A percentile compares a stretch with the other conserved stretches of the same genome.
phyloP scores from a whole-genome alignment of 192 early-diverging fungal species.

The Diversispora epigaea region DNA sequence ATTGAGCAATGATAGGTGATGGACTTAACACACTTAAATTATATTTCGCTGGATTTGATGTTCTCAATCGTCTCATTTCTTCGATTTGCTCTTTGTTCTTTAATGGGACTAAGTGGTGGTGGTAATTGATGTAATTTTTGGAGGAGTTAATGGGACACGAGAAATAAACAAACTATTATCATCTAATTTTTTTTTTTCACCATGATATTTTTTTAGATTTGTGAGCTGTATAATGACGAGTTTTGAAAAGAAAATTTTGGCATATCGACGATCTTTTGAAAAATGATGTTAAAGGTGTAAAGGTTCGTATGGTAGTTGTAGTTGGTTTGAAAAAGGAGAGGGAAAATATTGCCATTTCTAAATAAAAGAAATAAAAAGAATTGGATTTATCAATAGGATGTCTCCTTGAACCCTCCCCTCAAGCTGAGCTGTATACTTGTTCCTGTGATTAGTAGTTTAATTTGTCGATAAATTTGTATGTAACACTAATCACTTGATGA shows the following conservation, averaged over 20 bases:
- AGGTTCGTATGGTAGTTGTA: too few relatives aligned
- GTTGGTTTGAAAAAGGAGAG: not conserved
- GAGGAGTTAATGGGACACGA: not conserved
- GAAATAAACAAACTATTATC: slow-evolving; percentile 21
- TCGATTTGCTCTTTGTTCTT: slow-evolving; percentile 31
- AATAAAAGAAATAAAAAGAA: too few relatives aligned
- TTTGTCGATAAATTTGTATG: too few relatives aligned
- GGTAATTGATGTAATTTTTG: slow-evolving; percentile 7
- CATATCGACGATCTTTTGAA: too few relatives aligned
- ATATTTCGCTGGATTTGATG: slow-evolving; percentile 40
- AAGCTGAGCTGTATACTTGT: too few relatives aligned
- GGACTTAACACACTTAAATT: slow-evolving; percentile 40
- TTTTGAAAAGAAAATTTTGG: too few relatives aligned
- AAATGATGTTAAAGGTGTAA: too few relatives aligned
- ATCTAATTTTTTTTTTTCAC: not conserved
- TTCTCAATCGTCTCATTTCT: slow-evolving; percentile 38
- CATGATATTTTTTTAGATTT: not conserved
- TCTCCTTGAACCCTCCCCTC: too few relatives aligned
- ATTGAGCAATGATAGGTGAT: slow-evolving; percentile 38
- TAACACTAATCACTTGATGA: too few relatives aligned
- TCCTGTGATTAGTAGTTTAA: too few relatives aligned
- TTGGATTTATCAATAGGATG: too few relatives aligned
- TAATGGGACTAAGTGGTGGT: slow-evolving; percentile 14
- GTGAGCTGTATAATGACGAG: slow-evolving; percentile 4
- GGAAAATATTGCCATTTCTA: not conserved